Evolutionary conservation across 148 eudicot genomes (phyloP).

Genomic region (Dianthus caryophyllus): DNA sequence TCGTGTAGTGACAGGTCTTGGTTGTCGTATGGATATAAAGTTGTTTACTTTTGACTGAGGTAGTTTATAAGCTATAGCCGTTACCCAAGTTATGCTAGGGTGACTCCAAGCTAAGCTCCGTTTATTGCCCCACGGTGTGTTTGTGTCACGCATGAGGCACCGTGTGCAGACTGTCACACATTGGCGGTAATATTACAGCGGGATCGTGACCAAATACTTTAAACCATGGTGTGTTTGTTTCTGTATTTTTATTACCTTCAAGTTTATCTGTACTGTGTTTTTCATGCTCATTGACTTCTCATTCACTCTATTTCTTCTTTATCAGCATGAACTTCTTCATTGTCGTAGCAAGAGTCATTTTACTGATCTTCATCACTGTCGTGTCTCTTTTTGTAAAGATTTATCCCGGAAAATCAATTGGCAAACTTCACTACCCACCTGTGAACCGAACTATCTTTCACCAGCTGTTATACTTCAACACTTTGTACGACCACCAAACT

Average conservation of each 20-base stretch:
- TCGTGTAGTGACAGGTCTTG: conserved; percentile 8
- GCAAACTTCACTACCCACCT: conserved; percentile 41
- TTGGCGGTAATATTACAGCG: too few relatives aligned
- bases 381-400: conserved; percentile 27
- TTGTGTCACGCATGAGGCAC: too few relatives aligned
- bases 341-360: conserved; percentile 18
- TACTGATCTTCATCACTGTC: conserved; percentile 24
- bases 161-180: too few relatives aligned
- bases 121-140: too few relatives aligned
- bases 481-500: conserved; percentile 48
- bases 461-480: conserved; percentile 45
- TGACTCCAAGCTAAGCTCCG: too few relatives aligned
- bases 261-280: background rate
- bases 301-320: background rate
- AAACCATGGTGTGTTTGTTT: too few relatives aligned
- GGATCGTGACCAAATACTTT: too few relatives aligned
- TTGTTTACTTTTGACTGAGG: too few relatives aligned
- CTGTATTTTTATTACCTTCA: too few relatives aligned
- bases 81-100: too few relatives aligned
- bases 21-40: too few relatives aligned
- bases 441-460: conserved; percentile 57
- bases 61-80: too few relatives aligned
- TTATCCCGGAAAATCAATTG: conserved; percentile 52
- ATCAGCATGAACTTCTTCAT: conserved; percentile 38
- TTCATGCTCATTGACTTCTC: background rate